Conservation (phyloP, 495 filamentous ascomycete genomes). For the Thermothielavioides terrestris region DNA sequence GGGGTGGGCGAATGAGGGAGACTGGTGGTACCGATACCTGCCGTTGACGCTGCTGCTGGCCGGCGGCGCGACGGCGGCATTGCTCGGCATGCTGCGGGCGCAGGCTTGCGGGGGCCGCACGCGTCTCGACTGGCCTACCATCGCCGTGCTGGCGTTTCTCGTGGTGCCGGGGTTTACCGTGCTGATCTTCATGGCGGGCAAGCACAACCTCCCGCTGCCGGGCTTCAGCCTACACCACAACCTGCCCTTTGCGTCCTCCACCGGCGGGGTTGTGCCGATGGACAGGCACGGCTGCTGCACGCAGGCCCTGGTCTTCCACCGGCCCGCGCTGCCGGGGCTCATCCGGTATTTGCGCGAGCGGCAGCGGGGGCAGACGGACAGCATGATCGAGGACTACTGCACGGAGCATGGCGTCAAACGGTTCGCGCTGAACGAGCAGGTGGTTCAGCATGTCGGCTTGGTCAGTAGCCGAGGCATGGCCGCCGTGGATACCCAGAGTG, state of each 20-base stretch:
- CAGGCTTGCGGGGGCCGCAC: not conserved
- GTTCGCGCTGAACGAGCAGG: constrained; percentile 11
- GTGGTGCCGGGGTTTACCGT: constrained; percentile 32
- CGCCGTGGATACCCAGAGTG: not conserved
- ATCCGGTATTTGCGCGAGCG: constrained; percentile 17
- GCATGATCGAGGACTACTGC: constrained; percentile 13
- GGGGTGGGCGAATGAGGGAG: constrained; percentile 1
- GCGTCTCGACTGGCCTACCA: constrained; percentile 28
- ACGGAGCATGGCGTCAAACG: not conserved
- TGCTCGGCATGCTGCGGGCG: not conserved
- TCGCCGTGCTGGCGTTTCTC: constrained; percentile 31
- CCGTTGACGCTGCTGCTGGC: not conserved
- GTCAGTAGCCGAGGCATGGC: constrained; percentile 7
- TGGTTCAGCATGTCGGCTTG: constrained; percentile 11
- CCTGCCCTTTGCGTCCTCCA: constrained; percentile 3
- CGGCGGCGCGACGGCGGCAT: not conserved
- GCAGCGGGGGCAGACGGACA: constrained; percentile 9
- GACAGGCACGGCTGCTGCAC: constrained; percentile 34
- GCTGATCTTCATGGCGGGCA: constrained; percentile 39
- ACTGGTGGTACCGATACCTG: constrained; percentile 9
- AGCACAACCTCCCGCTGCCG: constrained; percentile 32
- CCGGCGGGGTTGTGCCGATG: constrained; percentile 8
- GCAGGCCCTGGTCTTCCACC: constrained; percentile 39
- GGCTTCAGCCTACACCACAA: constrained; percentile 31
- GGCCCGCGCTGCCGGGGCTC: constrained; percentile 25